Evolutionary conservation across 176 grass and related monocot genomes (phyloP).

Genomic region (Guadua angustifolia): DNA sequence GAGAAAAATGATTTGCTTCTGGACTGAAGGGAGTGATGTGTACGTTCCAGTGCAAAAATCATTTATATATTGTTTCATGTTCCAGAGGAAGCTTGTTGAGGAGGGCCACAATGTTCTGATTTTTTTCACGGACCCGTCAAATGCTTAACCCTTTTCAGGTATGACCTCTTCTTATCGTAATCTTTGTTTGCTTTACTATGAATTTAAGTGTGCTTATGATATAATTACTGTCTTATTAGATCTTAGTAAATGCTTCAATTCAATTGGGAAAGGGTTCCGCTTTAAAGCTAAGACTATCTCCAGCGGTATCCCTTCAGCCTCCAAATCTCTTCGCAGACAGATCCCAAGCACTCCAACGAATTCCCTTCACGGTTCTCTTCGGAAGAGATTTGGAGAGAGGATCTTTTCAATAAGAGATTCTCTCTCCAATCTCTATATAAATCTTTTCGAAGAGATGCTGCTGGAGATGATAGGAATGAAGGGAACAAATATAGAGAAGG

Average conservation of each 20-base stretch:
- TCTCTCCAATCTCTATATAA: no score
- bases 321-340: no score
- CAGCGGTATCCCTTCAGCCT: no score
- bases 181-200: constrained; percentile 1
- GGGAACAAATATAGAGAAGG: no score
- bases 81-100: constrained; percentile 71
- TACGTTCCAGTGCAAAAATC: not conserved
- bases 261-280: not conserved
- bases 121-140: constrained; percentile 84
- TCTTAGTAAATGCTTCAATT: not conserved
- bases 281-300: no score
- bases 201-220: not conserved
- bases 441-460: no score
- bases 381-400: no score
- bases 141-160: constrained; percentile 93
- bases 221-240: not conserved
- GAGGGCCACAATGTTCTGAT: constrained; percentile 76
- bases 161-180: constrained; percentile 14
- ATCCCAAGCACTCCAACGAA: no score
- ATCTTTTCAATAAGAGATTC: no score
- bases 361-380: no score
- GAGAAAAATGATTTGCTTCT: not conserved
- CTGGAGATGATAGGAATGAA: no score
- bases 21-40: not conserved
- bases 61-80: constrained; percentile 27